These are phyloP conservation scores for Cyanidioschyzon merolae DNA, from an alignment of 23 red algal genomes.

Conservation along the genomic window DNA sequence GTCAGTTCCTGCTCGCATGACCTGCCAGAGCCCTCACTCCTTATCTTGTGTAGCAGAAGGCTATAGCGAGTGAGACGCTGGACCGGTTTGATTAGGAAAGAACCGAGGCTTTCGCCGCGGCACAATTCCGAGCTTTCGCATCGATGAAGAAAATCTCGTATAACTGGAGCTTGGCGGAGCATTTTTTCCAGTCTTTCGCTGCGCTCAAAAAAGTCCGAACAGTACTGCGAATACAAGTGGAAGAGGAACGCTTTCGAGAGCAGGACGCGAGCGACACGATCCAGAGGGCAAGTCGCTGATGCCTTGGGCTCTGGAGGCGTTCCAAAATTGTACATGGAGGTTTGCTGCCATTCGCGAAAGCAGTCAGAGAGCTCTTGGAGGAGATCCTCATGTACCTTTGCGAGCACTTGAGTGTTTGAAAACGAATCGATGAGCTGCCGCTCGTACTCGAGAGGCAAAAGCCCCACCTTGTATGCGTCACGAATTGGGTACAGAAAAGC, in stretches of 20 bases:
- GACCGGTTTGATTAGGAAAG: constrained; percentile 11
- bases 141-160: background rate
- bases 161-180: background rate
- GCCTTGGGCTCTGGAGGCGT: background rate
- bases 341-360: background rate
- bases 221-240: constrained; percentile 19
- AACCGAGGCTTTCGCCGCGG: background rate
- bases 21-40: background rate
- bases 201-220: background rate
- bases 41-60: background rate
- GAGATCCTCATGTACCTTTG: background rate
- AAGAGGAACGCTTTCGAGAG: constrained; percentile 15
- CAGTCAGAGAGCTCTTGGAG: background rate
- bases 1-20: background rate
- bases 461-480: background rate
- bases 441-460: background rate
- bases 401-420: constrained; percentile 1
- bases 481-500: constrained; percentile 2
- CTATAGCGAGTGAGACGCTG: constrained; percentile 9
- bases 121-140: constrained; percentile 9
- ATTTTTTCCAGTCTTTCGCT: background rate
- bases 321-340: background rate
- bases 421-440: background rate
- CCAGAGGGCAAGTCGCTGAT: background rate
- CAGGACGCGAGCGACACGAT: background rate